These are phyloP conservation scores for Ceratocystis albifundus DNA, from an alignment of 2,329 filamentous ascomycete species.

Conservation along the genomic window DNA sequence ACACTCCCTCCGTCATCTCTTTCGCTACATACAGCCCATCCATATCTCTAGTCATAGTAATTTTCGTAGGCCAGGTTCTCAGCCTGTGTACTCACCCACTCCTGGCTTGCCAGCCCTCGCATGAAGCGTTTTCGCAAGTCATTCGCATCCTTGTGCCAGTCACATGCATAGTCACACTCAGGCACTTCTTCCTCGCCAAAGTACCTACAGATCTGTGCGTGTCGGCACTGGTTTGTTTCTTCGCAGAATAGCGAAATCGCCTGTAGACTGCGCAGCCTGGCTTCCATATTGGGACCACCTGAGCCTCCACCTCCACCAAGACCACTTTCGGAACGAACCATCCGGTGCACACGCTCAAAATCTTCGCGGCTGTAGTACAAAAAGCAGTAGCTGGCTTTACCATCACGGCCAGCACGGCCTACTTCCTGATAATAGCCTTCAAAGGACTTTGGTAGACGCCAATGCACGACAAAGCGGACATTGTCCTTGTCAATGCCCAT, in stretches of 20 bases:
- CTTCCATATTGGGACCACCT: constrained; percentile 28
- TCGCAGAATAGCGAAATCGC: constrained; percentile 74
- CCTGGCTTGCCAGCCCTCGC: constrained; percentile 46
- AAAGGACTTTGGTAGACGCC: constrained; percentile 86
- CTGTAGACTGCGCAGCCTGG: constrained; percentile 51
- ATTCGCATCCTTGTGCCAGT: constrained; percentile 60
- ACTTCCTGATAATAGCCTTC: constrained; percentile 96
- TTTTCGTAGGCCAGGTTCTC: constrained; percentile 47
- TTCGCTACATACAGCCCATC: background rate
- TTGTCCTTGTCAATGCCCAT: constrained; percentile 98
- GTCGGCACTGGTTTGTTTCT: constrained; percentile 58
- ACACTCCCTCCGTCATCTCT: background rate
- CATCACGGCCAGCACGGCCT: constrained; percentile 79
- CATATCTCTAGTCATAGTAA: constrained; percentile 34
- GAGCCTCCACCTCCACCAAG: background rate
- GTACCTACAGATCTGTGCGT: constrained; percentile 61
- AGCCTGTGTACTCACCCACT: constrained; percentile 53
- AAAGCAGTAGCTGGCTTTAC: constrained; percentile 75
- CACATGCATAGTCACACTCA: constrained; percentile 62
- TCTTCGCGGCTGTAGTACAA: constrained; percentile 87
- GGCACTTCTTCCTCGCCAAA: constrained; percentile 56
- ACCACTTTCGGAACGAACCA: constrained; percentile 33
- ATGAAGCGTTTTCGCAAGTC: constrained; percentile 47
- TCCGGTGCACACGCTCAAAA: constrained; percentile 56
- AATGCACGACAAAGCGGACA: constrained; percentile 89